These are phyloP conservation scores for Boletus subparvulus DNA, from an alignment of 768 basidiomycete species.

Conservation along the genomic window DNA sequence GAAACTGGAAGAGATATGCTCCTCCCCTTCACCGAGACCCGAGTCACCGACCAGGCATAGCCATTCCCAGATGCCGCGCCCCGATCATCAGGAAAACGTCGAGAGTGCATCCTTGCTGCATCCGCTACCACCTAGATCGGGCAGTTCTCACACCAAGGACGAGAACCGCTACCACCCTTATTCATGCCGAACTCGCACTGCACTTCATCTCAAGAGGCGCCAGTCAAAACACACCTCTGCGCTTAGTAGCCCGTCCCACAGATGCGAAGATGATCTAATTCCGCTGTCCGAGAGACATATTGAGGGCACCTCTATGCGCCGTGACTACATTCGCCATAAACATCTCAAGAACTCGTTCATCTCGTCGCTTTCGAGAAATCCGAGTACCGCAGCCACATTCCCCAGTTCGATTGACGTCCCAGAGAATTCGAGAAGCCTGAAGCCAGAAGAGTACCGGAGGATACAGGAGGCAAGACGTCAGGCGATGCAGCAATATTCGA, in stretches of 20 bases:
- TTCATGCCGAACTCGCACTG: background rate
- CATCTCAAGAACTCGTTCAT: conserved; percentile 32
- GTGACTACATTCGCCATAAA: conserved; percentile 27
- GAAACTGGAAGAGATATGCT: conserved; percentile 18
- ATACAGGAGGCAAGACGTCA: conserved; percentile 28
- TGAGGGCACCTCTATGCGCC: conserved; percentile 27
- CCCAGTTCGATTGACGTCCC: conserved; percentile 20
- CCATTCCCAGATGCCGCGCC: background rate
- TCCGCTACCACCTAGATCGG: background rate
- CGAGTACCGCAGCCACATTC: conserved; percentile 4
- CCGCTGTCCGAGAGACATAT: conserved; percentile 23
- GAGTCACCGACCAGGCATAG: background rate
- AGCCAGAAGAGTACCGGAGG: conserved; percentile 23
- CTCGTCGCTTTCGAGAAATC: conserved; percentile 21
- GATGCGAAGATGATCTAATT: conserved; percentile 22
- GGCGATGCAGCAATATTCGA: conserved; percentile 25
- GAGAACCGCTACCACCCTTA: conserved; percentile 8
- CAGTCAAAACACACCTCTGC: background rate
- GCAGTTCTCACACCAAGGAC: conserved; percentile 5
- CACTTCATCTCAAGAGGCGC: conserved; percentile 11
- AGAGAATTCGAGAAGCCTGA: conserved; percentile 20
- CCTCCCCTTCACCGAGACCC: background rate
- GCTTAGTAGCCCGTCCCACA: background rate
- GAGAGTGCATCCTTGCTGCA: background rate
- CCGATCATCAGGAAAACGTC: background rate